phyloP scores from a whole-genome alignment of 2,329 filamentous ascomycete genomes.

The Tolypocladium guangdongense region DNA sequence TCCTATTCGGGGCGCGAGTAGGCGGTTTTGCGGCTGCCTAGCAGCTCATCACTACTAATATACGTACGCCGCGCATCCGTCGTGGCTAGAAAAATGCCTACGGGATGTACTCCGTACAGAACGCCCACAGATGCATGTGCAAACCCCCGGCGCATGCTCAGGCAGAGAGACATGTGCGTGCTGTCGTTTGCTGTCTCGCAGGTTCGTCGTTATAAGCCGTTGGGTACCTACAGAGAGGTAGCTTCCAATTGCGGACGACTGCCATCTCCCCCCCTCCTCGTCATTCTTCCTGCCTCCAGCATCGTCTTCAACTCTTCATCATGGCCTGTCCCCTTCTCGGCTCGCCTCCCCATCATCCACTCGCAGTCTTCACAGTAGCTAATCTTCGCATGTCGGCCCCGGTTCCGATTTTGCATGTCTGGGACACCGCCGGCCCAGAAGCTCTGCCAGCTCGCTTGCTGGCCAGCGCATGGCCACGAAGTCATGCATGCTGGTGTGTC shows the following conservation, averaged over 20 bases:
- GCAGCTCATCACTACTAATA: background rate
- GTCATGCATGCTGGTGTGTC: conserved; percentile 14
- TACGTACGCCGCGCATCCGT: background rate
- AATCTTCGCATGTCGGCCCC: background rate
- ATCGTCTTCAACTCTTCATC: background rate
- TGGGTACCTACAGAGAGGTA: background rate
- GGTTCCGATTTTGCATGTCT: background rate
- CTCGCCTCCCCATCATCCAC: background rate
- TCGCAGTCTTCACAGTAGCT: background rate
- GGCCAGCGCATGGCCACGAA: conserved; percentile 17
- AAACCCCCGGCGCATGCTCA: background rate
- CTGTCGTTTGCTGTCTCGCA: background rate
- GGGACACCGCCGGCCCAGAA: background rate
- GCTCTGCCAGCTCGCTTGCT: conserved; percentile 2
- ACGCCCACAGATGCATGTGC: background rate
- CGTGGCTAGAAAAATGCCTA: background rate
- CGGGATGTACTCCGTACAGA: too few relatives aligned
- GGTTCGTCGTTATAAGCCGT: background rate
- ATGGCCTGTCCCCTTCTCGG: background rate
- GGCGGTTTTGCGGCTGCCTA: background rate
- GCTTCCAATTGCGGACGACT: background rate
- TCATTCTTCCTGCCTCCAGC: background rate
- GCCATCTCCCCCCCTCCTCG: background rate
- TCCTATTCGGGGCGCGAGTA: background rate
- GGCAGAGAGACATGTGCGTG: background rate